Conservation (phyloP, 345 rosid genomes). For the Combretum micranthum region DNA sequence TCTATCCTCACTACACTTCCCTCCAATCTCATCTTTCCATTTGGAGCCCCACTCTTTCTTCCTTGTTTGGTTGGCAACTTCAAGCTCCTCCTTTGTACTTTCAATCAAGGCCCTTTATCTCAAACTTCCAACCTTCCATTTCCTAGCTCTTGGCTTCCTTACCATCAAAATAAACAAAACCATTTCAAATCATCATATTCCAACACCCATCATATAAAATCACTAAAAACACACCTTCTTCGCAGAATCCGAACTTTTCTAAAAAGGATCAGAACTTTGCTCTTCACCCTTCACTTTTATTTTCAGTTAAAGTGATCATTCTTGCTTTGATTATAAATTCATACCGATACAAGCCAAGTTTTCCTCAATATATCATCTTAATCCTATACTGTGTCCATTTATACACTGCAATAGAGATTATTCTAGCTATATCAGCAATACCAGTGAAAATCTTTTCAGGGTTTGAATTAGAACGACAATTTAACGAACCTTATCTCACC, state of each 20-base stretch:
- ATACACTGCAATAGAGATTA: slow-evolving; percentile 32
- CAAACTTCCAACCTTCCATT: slow-evolving; percentile 29
- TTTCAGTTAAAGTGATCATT: slow-evolving; percentile 23
- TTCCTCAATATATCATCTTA: slow-evolving; percentile 23
- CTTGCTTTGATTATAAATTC: slow-evolving; percentile 19
- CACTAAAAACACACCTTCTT: slow-evolving; percentile 5
- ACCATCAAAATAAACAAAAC: slow-evolving; percentile 32
- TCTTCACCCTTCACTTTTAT: neutral
- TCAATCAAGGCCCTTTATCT: slow-evolving; percentile 41
- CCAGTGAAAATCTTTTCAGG: slow-evolving; percentile 31
- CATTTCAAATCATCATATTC: neutral
- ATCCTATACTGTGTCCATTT: slow-evolving; percentile 21
- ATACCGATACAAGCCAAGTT: slow-evolving; percentile 18
- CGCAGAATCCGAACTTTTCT: neutral
- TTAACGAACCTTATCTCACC: slow-evolving; percentile 48
- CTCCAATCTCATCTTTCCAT: slow-evolving; percentile 21
- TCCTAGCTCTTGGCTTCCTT: slow-evolving; percentile 44
- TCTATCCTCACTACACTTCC: slow-evolving; percentile 40
- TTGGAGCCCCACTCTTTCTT: slow-evolving; percentile 27
- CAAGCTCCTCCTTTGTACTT: slow-evolving; percentile 54
- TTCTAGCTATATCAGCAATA: slow-evolving; percentile 13
- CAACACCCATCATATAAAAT: neutral
- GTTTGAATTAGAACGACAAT: slow-evolving; percentile 47
- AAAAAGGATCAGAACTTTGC: neutral
- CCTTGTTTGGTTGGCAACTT: slow-evolving; percentile 41